Conservation (phyloP, 768 basidiomycete species). For the Termitomyces sp. region DNA sequence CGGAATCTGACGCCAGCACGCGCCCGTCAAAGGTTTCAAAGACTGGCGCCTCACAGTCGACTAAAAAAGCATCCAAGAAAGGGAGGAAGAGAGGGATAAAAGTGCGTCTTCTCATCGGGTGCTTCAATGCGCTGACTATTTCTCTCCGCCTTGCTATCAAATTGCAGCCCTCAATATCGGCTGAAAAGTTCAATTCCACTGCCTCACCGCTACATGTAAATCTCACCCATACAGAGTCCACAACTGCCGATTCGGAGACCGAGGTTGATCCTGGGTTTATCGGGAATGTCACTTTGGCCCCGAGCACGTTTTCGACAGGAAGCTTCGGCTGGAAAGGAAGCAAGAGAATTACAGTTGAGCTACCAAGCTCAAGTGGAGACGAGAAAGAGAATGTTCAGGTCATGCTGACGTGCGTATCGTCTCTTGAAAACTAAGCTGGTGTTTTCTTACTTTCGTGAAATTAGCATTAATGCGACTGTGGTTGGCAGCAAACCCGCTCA, state of each 20-base stretch:
- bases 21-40: constrained; percentile 51
- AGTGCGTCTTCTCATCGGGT: constrained; percentile 24
- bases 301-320: constrained; percentile 65
- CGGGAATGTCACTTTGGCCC: constrained; percentile 49
- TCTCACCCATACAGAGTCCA: constrained; percentile 56
- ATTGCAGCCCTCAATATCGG: constrained; percentile 40
- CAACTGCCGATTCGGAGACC: constrained; percentile 32
- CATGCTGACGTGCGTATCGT: constrained; percentile 58
- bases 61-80: constrained; percentile 25
- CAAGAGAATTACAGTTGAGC: constrained; percentile 62
- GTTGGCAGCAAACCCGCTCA: constrained; percentile 61
- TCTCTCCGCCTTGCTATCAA: constrained; percentile 1
- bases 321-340: constrained; percentile 85
- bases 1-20: constrained; percentile 31
- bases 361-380: constrained; percentile 45
- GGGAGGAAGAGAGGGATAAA: constrained; percentile 49
- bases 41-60: constrained; percentile 33
- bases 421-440: background rate
- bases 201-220: constrained; percentile 68
- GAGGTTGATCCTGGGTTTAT: constrained; percentile 59
- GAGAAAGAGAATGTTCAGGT: constrained; percentile 69
- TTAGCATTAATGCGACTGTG: constrained; percentile 75
- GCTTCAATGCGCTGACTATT: constrained; percentile 2
- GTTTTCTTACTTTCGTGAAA: background rate
- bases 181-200: constrained; percentile 54